A percentile compares a stretch with the other conserved stretches of the same genome.
These are phyloP conservation scores for Mycena floridula DNA, from an alignment of 768 basidiomycete genomes.

Conservation along the genomic window DNA sequence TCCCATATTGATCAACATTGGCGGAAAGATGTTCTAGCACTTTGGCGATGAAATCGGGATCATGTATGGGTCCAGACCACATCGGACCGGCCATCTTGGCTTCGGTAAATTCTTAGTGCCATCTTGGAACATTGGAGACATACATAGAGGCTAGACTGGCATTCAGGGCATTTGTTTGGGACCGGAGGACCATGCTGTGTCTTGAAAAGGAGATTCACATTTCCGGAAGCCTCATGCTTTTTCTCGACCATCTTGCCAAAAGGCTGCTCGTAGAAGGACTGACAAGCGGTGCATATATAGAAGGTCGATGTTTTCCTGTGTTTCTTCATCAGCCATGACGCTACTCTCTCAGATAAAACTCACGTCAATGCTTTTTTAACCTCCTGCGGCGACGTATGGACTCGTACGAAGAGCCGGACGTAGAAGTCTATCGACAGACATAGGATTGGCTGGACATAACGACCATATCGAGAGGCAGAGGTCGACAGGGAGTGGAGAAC, in stretches of 20 bases:
- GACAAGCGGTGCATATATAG: constrained; percentile 82
- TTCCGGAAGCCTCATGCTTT: constrained; percentile 46
- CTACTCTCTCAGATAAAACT: constrained; percentile 22
- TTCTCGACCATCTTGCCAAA: constrained; percentile 71
- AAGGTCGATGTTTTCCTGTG: constrained; percentile 79
- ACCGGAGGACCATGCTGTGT: constrained; percentile 65
- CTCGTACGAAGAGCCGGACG: constrained; percentile 82
- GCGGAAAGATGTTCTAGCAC: constrained; percentile 69
- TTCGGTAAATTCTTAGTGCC: not conserved
- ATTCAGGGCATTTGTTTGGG: constrained; percentile 71
- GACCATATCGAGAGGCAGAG: constrained; percentile 87
- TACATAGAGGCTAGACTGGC: constrained; percentile 72
- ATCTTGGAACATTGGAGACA: constrained; percentile 15
- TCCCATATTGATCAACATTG: constrained; percentile 65
- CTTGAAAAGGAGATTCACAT: constrained; percentile 64
- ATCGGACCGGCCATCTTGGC: constrained; percentile 86
- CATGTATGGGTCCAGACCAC: constrained; percentile 91
- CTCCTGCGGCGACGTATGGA: constrained; percentile 67
- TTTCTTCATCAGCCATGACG: constrained; percentile 1
- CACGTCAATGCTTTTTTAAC: constrained; percentile 82
- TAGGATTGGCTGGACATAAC: constrained; percentile 82
- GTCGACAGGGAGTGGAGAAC: constrained; percentile 84
- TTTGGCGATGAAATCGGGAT: constrained; percentile 63
- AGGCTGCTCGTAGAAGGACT: constrained; percentile 77
- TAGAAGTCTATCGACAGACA: constrained; percentile 98